Base-by-base conservation (phyloP, 2,329 filamentous ascomycete genomes). In the Trichoderma pleuroti region DNA sequence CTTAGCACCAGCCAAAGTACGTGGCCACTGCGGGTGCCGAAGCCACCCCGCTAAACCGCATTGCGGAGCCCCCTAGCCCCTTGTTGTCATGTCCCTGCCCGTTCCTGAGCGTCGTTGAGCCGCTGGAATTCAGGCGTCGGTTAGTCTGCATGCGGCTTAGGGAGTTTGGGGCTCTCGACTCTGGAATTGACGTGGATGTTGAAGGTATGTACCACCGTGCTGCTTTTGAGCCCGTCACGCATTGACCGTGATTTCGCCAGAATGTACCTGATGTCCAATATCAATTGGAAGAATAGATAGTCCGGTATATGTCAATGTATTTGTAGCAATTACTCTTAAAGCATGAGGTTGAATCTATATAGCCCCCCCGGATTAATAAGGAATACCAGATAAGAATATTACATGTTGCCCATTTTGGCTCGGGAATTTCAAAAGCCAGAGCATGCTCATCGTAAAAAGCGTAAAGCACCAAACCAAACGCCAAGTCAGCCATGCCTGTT, bases 401-500 rank as follows among this genome's bases (percentile, higher is more conserved):
- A 46, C 60, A 70, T 26, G 57, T 65, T 52, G 63, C 52, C 60
- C 68, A 30, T 65, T 36, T 21, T 70, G 34, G 34, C 49, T 60
- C 26, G 26, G 68, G 9, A 42, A 16, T 49, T 21, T 28, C 32
- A 56, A 52, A 16, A 26, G 49, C 68, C 21, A 14, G 49, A 60
- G 28, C 59, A 64, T 52, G 46, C 28, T 56, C 56, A 71, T 64
- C 39, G 59, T 54, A 42, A 61, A 70, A 54, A 57, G 64, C 52
- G 49, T 66, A 68, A 68, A 60, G 59, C 64, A 66, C 56, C 64
- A 67, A 67, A 42, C 42, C 68, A 60, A 71, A 71, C 70, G 70
- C 70, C 70, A 59, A 34, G 49, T 67, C 64, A 68, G 56, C 56
- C 46, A 63, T 68, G 57, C 59, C 46, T 52, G 18, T 59, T 56